Percentiles rank a stretch among this genome's conserved stretches.
Evolutionary conservation across 495 filamentous ascomycete species (phyloP).

Genomic region (Aspergillus sclerotioniger): DNA sequence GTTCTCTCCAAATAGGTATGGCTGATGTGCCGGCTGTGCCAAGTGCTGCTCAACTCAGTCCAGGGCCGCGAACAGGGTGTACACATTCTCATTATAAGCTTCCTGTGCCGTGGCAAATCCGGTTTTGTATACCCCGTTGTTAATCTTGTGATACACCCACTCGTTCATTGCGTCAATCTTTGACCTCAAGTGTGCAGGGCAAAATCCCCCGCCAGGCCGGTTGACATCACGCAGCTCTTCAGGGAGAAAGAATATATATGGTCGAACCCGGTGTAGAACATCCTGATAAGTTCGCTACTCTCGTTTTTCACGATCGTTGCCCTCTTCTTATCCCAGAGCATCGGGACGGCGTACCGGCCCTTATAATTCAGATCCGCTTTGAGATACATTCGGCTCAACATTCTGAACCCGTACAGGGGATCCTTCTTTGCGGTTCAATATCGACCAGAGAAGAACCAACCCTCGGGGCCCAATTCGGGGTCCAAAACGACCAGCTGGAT

Average conservation of each 20-base stretch:
- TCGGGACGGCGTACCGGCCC: conserved; percentile 77
- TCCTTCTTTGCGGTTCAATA: conserved; percentile 57
- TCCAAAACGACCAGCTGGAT: conserved; percentile 68
- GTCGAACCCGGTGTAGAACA: conserved; percentile 63
- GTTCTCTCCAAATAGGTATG: conserved; percentile 61
- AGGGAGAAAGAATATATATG: conserved; percentile 55
- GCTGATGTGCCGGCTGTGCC: conserved; percentile 42
- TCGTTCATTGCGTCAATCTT: conserved; percentile 62
- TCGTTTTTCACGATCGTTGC: conserved; percentile 81
- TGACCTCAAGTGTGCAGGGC: conserved; percentile 49
- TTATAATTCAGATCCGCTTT: conserved; percentile 64
- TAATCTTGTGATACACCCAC: conserved; percentile 66
- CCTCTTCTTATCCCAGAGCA: conserved; percentile 71
- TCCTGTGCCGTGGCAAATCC: conserved; percentile 65
- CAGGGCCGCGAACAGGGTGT: conserved; percentile 59
- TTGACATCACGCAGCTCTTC: conserved; percentile 44
- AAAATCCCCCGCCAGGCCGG: conserved; percentile 49
- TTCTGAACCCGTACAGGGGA: conserved; percentile 61
- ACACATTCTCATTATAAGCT: conserved; percentile 60
- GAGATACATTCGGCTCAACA: conserved; percentile 71
- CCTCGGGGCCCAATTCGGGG: conserved; percentile 60
- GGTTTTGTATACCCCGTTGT: conserved; percentile 70
- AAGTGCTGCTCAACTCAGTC: conserved; percentile 63
- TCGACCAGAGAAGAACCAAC: conserved; percentile 71
- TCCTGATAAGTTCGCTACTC: conserved; percentile 77